Evolutionary conservation across 2,329 filamentous ascomycete genomes (phyloP), one percentile per base, ranked within the genome.

Genomic region (Botrytis paeoniae): DNA sequence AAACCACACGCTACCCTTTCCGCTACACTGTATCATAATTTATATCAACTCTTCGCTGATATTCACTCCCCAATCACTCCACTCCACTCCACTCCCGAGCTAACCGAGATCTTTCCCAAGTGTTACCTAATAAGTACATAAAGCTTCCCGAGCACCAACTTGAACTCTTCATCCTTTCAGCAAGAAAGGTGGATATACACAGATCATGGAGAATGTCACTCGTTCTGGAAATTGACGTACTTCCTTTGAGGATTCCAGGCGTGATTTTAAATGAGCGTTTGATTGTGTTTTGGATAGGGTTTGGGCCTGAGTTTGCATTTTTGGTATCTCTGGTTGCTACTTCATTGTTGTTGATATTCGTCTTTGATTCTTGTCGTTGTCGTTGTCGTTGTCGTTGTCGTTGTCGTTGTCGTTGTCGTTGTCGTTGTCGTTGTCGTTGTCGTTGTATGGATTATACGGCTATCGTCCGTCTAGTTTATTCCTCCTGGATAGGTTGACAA

Each of bases 391-490:
- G 0, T n/a, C 29, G 5, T 54, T 7, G 48, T 51, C 10, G 22
- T 51, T 48, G 20, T 10, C n/a, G n/a, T 54, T n/a, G 0, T n/a
- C 29, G 5, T 54, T 7, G 48, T 51, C 10, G 22, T 51, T 48
- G 20, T 10, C n/a, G n/a, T n/a, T n/a, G n/a, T n/a, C n/a, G n/a
- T 54, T n/a, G 0, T n/a, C 29, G 5, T 54, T 7, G 48, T 51
- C 10, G 22, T 51, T 48, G 20, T 10, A n/a, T 14, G 4, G 10
- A n/a, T n/a, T 25, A 14, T 3, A 3, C 1, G 5, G 5, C 0
- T 54, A 6, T 54, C 4, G 25, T 14, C 48, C 2, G 6, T 48
- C 20, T 48, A 6, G 2, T 29, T 12, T 3, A 3, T 3, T 54
- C 48, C 6, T n/a, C 1, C 25, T 16, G 2, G 5, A 4, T 29